phyloP scores from a whole-genome alignment of 2,329 filamentous ascomycete species.

The Exophiala dermatitidis region DNA sequence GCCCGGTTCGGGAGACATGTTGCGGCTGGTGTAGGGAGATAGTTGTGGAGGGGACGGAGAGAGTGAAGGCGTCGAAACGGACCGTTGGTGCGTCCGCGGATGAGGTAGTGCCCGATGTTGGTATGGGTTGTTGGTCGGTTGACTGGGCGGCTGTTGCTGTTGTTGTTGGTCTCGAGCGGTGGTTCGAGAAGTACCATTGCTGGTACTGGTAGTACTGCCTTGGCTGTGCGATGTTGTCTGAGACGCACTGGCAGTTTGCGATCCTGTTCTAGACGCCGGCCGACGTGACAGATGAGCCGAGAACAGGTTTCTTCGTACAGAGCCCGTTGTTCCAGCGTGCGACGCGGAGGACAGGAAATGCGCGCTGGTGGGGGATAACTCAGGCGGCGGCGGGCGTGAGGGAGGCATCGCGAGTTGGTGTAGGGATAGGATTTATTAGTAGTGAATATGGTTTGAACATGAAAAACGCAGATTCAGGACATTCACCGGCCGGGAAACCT shows the following conservation, averaged over 20 bases:
- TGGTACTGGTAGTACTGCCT: too few species aligned
- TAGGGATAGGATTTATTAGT: neutral
- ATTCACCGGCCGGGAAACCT: too few species aligned
- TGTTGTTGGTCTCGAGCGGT: neutral
- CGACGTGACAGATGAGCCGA: conserved; percentile 39
- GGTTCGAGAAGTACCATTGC: neutral
- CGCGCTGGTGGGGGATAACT: conserved; percentile 7
- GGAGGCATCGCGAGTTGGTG: neutral
- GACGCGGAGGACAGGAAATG: conserved; percentile 4
- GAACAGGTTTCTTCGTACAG: conserved; percentile 41
- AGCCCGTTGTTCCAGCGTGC: conserved; percentile 20
- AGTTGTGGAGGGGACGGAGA: conserved; percentile 16
- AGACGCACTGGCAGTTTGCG: conserved; percentile 1
- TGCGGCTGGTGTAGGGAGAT: conserved; percentile 7
- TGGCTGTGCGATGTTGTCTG: conserved; percentile 10
- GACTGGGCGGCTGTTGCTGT: neutral
- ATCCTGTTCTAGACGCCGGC: conserved; percentile 28
- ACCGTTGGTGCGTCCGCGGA: conserved; percentile 10
- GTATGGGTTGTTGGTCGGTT: neutral
- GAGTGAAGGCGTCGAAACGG: conserved; percentile 17
- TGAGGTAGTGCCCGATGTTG: conserved; percentile 4
- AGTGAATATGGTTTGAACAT: neutral
- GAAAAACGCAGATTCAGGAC: neutral
- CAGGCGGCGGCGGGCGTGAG: conserved; percentile 2
- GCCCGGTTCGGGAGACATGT: conserved; percentile 1